These are phyloP conservation scores for Cyberlindnera mrakii DNA, from an alignment of 805 yeast species.

Conservation along the genomic window DNA sequence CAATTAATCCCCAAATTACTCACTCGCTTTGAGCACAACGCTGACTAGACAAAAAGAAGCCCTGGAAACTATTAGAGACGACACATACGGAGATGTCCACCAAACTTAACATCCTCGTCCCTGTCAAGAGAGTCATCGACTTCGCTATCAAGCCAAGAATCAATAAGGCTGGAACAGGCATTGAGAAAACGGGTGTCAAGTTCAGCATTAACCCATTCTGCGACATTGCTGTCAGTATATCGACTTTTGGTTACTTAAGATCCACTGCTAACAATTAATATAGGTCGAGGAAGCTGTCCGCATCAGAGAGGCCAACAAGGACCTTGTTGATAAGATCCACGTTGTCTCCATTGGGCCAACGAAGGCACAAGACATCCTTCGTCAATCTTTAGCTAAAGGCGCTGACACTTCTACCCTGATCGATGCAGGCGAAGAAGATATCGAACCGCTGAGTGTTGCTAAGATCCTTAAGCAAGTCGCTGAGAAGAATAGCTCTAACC, in stretches of 20 bases:
- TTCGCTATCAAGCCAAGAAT: conserved; percentile 90
- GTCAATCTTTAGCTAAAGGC: conserved; percentile 93
- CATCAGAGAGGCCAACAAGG: conserved; percentile 60
- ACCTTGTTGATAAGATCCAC: conserved; percentile 71
- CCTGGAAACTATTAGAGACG: too few species aligned
- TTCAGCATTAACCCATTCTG: conserved; percentile 95
- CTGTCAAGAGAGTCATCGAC: conserved; percentile 92
- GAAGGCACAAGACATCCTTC: conserved; percentile 80
- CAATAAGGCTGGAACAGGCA: conserved; percentile 75
- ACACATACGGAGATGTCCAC: conserved; percentile 21
- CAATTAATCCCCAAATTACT: too few species aligned
- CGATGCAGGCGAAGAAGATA: conserved; percentile 63
- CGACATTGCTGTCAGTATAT: conserved; percentile 65
- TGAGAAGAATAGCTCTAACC: conserved; percentile 62
- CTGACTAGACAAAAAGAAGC: too few species aligned
- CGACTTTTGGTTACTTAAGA: too few species aligned
- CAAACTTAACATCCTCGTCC: conserved; percentile 74
- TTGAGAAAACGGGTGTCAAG: conserved; percentile 82
- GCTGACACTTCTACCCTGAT: conserved; percentile 81
- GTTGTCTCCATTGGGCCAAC: conserved; percentile 88
- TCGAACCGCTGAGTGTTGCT: conserved; percentile 89
- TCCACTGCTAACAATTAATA: background rate
- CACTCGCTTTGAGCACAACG: too few species aligned
- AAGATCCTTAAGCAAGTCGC: conserved; percentile 73
- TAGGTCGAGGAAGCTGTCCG: conserved; percentile 83